Evolutionary conservation across 2,329 filamentous ascomycete species (phyloP), one percentile per base, ranked within the genome.

Genomic region (Fusarium drepaniforme): DNA sequence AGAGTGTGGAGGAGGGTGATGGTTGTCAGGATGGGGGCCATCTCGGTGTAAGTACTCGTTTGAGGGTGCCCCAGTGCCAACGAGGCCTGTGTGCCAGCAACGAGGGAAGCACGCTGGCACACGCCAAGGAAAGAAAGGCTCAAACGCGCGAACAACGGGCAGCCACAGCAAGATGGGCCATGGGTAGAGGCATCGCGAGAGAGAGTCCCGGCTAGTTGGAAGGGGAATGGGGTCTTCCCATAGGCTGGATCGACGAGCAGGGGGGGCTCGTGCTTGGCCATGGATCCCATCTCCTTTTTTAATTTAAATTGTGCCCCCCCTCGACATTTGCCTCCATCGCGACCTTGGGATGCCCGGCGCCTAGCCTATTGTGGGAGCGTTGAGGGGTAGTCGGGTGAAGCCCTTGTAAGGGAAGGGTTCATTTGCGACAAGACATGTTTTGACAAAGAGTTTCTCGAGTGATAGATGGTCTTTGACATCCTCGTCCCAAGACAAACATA

Each of bases 261-360:
- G 64, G 66, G 44, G 44, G 38, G 61, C 15, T 35, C 42, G 61
- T 53, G 60, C 44, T 51, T 38, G 25, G 12, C 44, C 61, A 58
- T 60, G 63, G 66, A 38, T 68, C 53, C 60, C 61, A 53, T 53
- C 49, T 68, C 66, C 62, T 75, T 53, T 67, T 73, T 75, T 77
- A 77, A 77, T 75, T 77, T 75, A 72, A 77, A 44, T 69, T 67
- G 66, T 46, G 51, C 35, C 56, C 42, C 28, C 61, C 60, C 61
- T 63, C 38, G 57, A 49, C 59, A 61, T 61, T 75, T 75, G 70
- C 66, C 49, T 75, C 66, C 42, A 73, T 73, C 73, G 64, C 66
- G 66, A 75, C 70, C 73, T 67, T 30, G 67, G 61, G 30, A 30
- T 63, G 38, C 11, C 40, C 61, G 63, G 30, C 70, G 33, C 73